Percentiles rank a stretch among this genome's conserved stretches.
These are phyloP conservation scores for Puccinia polysora DNA, from an alignment of 1,284 basidiomycete species.

Conservation along the genomic window DNA sequence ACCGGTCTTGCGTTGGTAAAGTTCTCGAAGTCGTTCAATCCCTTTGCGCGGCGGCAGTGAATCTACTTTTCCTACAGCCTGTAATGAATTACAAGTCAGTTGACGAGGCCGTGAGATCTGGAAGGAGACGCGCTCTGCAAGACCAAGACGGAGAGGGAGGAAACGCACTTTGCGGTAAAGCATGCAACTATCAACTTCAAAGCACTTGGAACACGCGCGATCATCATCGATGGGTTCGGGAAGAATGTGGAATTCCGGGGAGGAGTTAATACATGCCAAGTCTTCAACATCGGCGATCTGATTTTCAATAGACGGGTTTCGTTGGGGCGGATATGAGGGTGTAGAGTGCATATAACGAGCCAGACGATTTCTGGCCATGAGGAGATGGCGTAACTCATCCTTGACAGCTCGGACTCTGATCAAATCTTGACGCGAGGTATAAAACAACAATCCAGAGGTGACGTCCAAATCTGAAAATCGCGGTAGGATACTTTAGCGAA, in stretches of 20 bases:
- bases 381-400: conserved; percentile 78
- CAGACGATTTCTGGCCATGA: conserved; percentile 78
- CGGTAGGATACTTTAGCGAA: neutral
- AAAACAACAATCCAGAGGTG: conserved; percentile 78
- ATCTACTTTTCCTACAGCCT: conserved; percentile 40
- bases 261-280: neutral
- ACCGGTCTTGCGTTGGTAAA: conserved; percentile 72
- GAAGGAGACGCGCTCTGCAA: neutral
- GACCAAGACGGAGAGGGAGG: neutral
- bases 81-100: neutral
- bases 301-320: neutral
- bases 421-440: conserved; percentile 83
- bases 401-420: conserved; percentile 70
- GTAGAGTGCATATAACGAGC: conserved; percentile 63
- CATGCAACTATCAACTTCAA: conserved; percentile 80
- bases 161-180: conserved; percentile 74
- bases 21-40: conserved; percentile 64
- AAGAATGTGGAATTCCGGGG: conserved; percentile 56
- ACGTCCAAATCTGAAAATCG: conserved; percentile 57
- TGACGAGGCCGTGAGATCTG: neutral
- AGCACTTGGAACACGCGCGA: conserved; percentile 74
- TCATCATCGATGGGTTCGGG: conserved; percentile 82
- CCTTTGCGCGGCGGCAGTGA: conserved; percentile 38
- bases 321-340: conserved; percentile 3
- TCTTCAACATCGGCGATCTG: neutral